These are phyloP conservation scores for Mortierella sp. DNA, from an alignment of 371 early-diverging fungal species.

Conservation along the genomic window DNA sequence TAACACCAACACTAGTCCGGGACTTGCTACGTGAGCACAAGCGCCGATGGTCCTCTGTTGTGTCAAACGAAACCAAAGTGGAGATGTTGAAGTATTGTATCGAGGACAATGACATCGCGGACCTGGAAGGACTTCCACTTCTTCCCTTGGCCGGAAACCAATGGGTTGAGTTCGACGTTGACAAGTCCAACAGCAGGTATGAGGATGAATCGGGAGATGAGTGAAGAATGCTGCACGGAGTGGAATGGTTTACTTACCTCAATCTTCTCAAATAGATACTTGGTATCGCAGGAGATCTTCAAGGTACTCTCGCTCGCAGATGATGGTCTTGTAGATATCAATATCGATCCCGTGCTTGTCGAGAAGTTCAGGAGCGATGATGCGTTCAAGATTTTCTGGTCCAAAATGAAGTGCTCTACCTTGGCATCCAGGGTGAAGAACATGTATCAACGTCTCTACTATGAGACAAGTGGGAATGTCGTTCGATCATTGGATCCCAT, in stretches of 20 bases:
- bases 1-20: slow-evolving; percentile 19
- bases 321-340: slow-evolving; percentile 18
- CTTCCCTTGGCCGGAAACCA: slow-evolving; percentile 22
- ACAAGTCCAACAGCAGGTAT: slow-evolving; percentile 7
- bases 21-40: slow-evolving; percentile 5
- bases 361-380: background rate
- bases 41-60: background rate
- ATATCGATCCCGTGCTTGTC: background rate
- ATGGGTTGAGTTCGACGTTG: slow-evolving; percentile 28
- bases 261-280: slow-evolving; percentile 6
- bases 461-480: background rate
- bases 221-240: background rate
- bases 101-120: slow-evolving; percentile 9
- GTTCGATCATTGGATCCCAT: background rate
- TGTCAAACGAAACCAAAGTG: background rate
- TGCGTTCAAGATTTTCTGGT: slow-evolving; percentile 5
- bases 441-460: background rate
- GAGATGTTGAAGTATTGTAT: slow-evolving; percentile 29
- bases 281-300: background rate
- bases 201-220: background rate
- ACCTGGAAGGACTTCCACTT: slow-evolving; percentile 27
- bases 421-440: slow-evolving; percentile 1
- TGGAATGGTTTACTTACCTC: no score
- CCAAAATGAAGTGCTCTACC: background rate
- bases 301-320: slow-evolving; percentile 9